Base-by-base conservation (phyloP, 352 stramenopile genomes). In the Thalassiosira mediterranea region DNA sequence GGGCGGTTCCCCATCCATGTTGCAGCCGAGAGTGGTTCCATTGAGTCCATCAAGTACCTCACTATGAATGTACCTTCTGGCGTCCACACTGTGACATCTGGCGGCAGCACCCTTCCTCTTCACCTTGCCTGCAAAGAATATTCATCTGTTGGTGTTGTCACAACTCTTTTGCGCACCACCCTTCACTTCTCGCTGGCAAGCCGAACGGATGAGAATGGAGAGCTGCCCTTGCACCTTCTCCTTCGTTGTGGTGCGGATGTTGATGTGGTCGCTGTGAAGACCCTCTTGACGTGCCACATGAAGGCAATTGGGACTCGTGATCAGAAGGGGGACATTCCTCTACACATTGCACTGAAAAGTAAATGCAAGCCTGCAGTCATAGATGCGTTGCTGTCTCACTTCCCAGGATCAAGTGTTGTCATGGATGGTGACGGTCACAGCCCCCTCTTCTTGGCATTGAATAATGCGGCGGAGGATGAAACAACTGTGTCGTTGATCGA, bases 201-300 rank as follows among this genome's bases (percentile, higher is more conserved):
- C 40, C 62, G 73, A 15, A 81, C 79, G 13, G 84, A 93, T 62
- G 88, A 93, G 49, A 89, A 93, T 63, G 88, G 88, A 2, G 88
- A 93, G 58, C 47, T 93, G 3, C 88, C 88, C 15, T 60, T 93
- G 5, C 88, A 93, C 58, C 76, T 93, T 44, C 57, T 93, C 4
- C 70, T 93, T 54, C 79, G 81, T 44, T 90, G 86, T 68, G 88
- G 88, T 44, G 82, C 83, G 76, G 71, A 76, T 5, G 88, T 91
- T 7, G 88, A 93, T 64, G 81, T 83, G 38, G 84, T 90, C 48
- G 86, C 88, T 37, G 86, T 93, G n/a, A 91, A 93, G 71, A 91
- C 88, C 25, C 54, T 93, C 7, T 66, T 93, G 65, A 91, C 85
- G 48, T 93, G 88, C 58, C 81, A 91, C 62, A 61, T 82, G 31